Evolutionary conservation across 1,284 basidiomycete genomes (phyloP).

Genomic region (Puccinia hordei): DNA sequence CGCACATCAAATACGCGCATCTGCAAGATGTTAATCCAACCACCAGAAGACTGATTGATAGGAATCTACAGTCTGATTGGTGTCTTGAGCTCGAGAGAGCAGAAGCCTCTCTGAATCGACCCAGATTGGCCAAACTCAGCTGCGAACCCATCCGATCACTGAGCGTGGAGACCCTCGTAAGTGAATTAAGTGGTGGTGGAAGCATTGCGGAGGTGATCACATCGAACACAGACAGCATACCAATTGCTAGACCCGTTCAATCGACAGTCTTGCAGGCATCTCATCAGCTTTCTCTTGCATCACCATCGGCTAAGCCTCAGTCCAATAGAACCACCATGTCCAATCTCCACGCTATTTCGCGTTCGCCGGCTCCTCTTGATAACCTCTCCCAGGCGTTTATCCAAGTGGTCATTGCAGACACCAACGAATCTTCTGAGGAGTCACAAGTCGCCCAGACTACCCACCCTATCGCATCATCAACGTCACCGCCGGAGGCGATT

Average conservation of each 20-base stretch:
- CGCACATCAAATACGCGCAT: conserved; percentile 71
- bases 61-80: conserved; percentile 85
- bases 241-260: not conserved
- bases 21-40: conserved; percentile 82
- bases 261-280: not conserved
- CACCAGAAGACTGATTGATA: conserved; percentile 85
- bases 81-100: conserved; percentile 62
- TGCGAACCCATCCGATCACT: conserved; percentile 15
- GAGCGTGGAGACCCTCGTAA: conserved; percentile 28
- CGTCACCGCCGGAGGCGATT: not conserved
- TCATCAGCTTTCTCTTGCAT: not conserved
- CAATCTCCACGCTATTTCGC: not conserved
- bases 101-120: not conserved
- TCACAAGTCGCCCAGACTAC: not conserved
- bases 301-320: not conserved
- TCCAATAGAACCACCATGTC: not conserved
- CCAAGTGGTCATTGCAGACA: not conserved
- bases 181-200: conserved; percentile 31
- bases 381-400: conserved; percentile 10
- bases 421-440: conserved; percentile 4
- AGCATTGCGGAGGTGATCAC: conserved; percentile 22
- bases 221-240: conserved; percentile 12
- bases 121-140: not conserved
- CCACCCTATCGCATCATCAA: not conserved
- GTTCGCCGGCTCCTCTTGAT: not conserved